These are phyloP conservation scores for Epichloe gansuensis DNA, from an alignment of 2,329 filamentous ascomycete species.

Conservation along the genomic window DNA sequence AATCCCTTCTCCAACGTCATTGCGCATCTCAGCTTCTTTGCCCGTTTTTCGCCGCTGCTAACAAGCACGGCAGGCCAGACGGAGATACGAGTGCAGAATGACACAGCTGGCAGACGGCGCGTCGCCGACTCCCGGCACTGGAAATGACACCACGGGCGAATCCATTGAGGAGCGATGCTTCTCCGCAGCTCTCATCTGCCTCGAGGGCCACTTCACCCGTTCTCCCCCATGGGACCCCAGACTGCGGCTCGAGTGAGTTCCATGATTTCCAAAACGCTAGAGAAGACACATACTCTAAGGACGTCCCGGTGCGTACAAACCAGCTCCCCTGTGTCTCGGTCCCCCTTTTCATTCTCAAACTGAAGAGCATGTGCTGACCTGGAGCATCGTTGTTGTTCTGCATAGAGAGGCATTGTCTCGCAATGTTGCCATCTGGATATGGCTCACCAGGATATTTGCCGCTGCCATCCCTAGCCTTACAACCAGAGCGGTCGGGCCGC, in stretches of 20 bases:
- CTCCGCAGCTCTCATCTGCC: slow-evolving; percentile 45
- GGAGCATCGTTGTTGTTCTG: background rate
- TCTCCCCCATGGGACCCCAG: slow-evolving; percentile 42
- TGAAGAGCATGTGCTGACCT: slow-evolving; percentile 7
- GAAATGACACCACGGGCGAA: slow-evolving; percentile 19
- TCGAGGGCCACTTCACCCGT: slow-evolving; percentile 49
- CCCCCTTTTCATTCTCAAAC: background rate
- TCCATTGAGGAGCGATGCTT: slow-evolving; percentile 54
- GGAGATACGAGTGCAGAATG: slow-evolving; percentile 10
- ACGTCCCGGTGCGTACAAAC: slow-evolving; percentile 39
- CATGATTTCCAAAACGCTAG: slow-evolving; percentile 48
- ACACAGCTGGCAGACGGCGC: slow-evolving; percentile 15
- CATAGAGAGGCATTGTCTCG: slow-evolving; percentile 45
- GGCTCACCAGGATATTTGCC: slow-evolving; percentile 48
- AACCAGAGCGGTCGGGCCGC: slow-evolving; percentile 44
- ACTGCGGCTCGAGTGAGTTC: slow-evolving; percentile 42
- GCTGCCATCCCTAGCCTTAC: slow-evolving; percentile 49
- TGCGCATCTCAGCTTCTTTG: background rate
- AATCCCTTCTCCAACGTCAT: background rate
- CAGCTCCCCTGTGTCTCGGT: background rate
- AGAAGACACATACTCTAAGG: slow-evolving; percentile 50
- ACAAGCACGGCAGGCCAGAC: background rate
- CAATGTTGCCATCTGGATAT: slow-evolving; percentile 55
- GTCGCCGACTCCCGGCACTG: slow-evolving; percentile 8
- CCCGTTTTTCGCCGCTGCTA: background rate